Percentiles rank a stretch among this genome's conserved stretches.
These are phyloP conservation scores for Alternaria metachromatica DNA, from an alignment of 2,329 filamentous ascomycete species.

Conservation along the genomic window DNA sequence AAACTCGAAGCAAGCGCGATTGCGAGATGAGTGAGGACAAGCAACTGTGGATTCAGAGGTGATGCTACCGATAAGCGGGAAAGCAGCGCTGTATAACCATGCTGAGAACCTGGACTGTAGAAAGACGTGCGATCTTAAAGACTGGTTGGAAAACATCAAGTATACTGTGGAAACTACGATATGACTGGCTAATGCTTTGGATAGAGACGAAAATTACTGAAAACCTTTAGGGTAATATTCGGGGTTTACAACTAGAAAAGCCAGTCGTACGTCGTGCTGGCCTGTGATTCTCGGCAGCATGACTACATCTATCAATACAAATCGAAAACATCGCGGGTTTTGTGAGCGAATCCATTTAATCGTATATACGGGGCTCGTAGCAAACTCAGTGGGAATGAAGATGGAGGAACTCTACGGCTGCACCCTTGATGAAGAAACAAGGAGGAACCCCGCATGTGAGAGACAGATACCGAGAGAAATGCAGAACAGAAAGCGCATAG, in stretches of 20 bases:
- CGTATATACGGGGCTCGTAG: not conserved
- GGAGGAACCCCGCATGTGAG: not conserved
- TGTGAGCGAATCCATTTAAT: not conserved
- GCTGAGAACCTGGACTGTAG: not conserved
- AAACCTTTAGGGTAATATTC: not conserved
- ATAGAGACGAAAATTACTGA: not conserved
- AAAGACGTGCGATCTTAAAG: not conserved
- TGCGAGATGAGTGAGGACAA: not conserved
- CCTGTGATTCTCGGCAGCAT: not conserved
- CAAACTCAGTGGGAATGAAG: not conserved
- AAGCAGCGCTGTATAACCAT: too few species aligned
- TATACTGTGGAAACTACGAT: not conserved
- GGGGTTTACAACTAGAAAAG: not conserved
- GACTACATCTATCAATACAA: not conserved
- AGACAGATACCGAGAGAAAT: not conserved
- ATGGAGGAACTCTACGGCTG: not conserved
- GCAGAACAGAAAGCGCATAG: not conserved
- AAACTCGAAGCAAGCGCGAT: not conserved
- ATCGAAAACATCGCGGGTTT: not conserved
- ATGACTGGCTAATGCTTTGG: not conserved
- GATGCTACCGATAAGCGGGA: not conserved
- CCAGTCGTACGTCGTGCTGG: not conserved
- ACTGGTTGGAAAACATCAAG: not conserved
- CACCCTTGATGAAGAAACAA: accelerated
- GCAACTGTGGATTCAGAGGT: not conserved